Base-by-base conservation (phyloP, 73 alveolate species). In the Paramecium primaurelia region DNA sequence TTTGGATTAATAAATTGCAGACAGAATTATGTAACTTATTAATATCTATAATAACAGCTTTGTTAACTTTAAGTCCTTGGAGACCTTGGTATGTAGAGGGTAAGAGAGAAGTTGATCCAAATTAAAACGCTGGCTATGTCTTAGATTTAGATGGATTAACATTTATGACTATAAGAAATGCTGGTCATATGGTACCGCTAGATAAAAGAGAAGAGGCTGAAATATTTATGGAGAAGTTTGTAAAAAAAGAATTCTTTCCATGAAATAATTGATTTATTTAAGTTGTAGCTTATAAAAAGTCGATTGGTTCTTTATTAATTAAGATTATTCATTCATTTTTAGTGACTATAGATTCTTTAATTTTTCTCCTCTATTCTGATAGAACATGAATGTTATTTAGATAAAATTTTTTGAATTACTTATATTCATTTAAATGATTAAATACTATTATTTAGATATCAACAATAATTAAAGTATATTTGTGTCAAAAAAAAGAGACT, bases 1-100 rank as follows among this genome's bases (percentile, higher is more conserved):
- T 8, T 40, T 75, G 88, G 88, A 14, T 75, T 75, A 18, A 75
- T 54, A 90, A 86, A 28, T 93, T 95, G 12, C 71, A 89, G 26
- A 87, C 90, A 92, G 86, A 86, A 32, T 59, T 86, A 28, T 54
- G 91, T 59, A 89, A 42, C 40, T 26, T 3, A 44, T 32, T 22
- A n/a, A 45, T n/a, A n/a, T 44, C 6, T 32, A 14, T 14, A 6
- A 0, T 80, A 16, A 14, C 40, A 80, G 91, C 34, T 4, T 80
- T 80, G 30, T 8, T 26, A 4, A 80, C 91, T 26, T 10, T 80
- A 8, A 40, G 45, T 4, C 73, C 71, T 40, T 80, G 91, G 91
- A 80, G 91, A 47, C 77, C 91, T 45, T 80, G 91, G 91, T 80
- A 16, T 80, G 58, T 45, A 7, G 51, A 16, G 2, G 30, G 42